These are phyloP conservation scores for Sparassis latifolia DNA, from an alignment of 1,284 basidiomycete species.

Conservation along the genomic window DNA sequence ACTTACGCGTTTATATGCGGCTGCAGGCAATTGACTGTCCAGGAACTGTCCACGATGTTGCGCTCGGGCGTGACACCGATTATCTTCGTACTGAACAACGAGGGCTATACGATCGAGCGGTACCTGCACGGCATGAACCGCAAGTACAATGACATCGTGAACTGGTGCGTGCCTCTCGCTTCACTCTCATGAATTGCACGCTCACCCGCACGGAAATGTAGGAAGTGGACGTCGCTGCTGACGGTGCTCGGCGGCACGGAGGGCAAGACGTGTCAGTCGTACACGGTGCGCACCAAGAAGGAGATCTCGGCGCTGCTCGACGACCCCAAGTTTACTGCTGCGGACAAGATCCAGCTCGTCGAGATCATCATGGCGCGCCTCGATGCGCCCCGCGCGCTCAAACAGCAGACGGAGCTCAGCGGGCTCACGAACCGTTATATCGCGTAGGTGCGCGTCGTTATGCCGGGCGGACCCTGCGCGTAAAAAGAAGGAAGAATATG, in stretches of 20 bases:
- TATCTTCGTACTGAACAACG: slow-evolving; percentile 85
- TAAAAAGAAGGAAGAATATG: too few species aligned
- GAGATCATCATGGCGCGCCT: slow-evolving; percentile 72
- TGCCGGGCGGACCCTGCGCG: too few species aligned
- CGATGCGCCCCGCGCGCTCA: slow-evolving; percentile 67
- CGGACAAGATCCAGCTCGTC: slow-evolving; percentile 68
- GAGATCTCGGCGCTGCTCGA: slow-evolving; percentile 62
- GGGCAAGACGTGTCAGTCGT: slow-evolving; percentile 55
- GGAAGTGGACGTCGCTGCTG: slow-evolving; percentile 57
- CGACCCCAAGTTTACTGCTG: slow-evolving; percentile 48
- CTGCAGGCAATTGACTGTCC: slow-evolving; percentile 61
- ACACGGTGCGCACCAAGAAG: slow-evolving; percentile 55
- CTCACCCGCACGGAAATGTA: slow-evolving; percentile 4
- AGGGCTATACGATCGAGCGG: slow-evolving; percentile 86
- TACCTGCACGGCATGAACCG: slow-evolving; percentile 62
- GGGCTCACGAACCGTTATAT: slow-evolving; percentile 41
- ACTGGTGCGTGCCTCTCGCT: slow-evolving; percentile 38
- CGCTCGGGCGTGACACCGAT: slow-evolving; percentile 64
- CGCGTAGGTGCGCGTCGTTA: neutral
- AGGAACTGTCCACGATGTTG: slow-evolving; percentile 78
- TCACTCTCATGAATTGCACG: neutral
- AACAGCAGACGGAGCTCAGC: slow-evolving; percentile 44
- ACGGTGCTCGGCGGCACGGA: slow-evolving; percentile 49
- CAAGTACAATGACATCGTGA: slow-evolving; percentile 68
- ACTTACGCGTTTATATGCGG: too few species aligned